A percentile compares a stretch with the other conserved stretches of the same genome.
phyloP scores from a whole-genome alignment of 108 stramenopile species.

The Pseudonitzschia multistriata region DNA sequence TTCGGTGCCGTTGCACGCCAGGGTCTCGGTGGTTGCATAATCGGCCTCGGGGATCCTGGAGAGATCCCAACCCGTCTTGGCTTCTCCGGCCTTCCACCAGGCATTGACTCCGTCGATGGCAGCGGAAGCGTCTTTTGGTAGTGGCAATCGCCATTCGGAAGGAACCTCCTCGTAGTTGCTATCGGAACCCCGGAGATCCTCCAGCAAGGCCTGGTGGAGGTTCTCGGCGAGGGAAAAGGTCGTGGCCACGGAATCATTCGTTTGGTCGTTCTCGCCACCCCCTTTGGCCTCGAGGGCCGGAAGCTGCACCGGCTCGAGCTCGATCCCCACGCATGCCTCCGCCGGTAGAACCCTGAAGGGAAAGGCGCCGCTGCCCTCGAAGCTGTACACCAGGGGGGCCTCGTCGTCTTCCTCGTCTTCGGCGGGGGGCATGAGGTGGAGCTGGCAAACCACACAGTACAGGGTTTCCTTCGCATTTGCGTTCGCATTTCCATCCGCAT shows the following conservation, averaged over 20 bases:
- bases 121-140: background rate
- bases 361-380: background rate
- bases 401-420: background rate
- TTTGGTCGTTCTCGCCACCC: background rate
- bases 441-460: slow-evolving; percentile 6
- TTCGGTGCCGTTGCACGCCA: background rate
- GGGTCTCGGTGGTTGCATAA: background rate
- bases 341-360: slow-evolving; percentile 2
- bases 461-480: background rate
- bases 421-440: background rate
- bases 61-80: slow-evolving; percentile 12
- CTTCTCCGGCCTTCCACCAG: slow-evolving; percentile 15
- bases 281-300: background rate
- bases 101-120: background rate
- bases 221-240: background rate
- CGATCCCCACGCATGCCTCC: background rate
- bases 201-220: background rate
- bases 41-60: background rate
- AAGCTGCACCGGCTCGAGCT: background rate
- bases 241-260: background rate
- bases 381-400: background rate
- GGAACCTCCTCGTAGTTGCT: background rate
- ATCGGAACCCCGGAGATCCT: background rate
- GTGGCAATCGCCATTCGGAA: background rate
- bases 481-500: background rate